Evolutionary conservation across 2,329 filamentous ascomycete species (phyloP).

Genomic region (Myriosclerotinia curreyana): DNA sequence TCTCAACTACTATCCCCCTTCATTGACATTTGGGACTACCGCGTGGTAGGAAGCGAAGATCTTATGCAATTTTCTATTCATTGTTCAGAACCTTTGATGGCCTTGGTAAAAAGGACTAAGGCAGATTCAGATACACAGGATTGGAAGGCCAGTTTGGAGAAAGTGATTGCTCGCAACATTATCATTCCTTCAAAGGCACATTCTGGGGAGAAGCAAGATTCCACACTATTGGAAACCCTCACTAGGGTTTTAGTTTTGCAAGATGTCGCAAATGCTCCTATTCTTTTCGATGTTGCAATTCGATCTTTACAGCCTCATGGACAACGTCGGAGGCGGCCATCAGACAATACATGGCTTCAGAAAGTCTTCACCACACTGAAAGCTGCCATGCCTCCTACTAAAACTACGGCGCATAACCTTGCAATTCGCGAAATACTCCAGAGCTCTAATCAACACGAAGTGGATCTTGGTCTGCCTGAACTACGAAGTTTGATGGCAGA

Average conservation of each 20-base stretch:
- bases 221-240: constrained; percentile 31
- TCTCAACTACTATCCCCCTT: constrained; percentile 35
- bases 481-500: constrained; percentile 39
- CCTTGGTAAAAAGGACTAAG: constrained; percentile 31
- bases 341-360: constrained; percentile 50
- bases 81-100: constrained; percentile 35
- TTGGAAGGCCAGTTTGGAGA: constrained; percentile 36
- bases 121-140: constrained; percentile 10
- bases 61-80: constrained; percentile 38
- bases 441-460: constrained; percentile 39
- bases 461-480: constrained; percentile 39
- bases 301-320: constrained; percentile 45
- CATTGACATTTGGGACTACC: constrained; percentile 37
- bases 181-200: constrained; percentile 38
- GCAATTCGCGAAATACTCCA: constrained; percentile 39
- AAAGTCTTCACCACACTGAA: constrained; percentile 43
- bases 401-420: constrained; percentile 29
- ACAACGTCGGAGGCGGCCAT: constrained; percentile 44
- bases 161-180: constrained; percentile 39
- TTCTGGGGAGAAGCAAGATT: constrained; percentile 24
- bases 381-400: constrained; percentile 30
- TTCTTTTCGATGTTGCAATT: constrained; percentile 47
- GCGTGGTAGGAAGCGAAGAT: constrained; percentile 27
- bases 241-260: constrained; percentile 32
- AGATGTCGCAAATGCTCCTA: constrained; percentile 42